Base-by-base conservation (phyloP, 2,329 filamentous ascomycete genomes). In the Claviceps humidiphila region DNA sequence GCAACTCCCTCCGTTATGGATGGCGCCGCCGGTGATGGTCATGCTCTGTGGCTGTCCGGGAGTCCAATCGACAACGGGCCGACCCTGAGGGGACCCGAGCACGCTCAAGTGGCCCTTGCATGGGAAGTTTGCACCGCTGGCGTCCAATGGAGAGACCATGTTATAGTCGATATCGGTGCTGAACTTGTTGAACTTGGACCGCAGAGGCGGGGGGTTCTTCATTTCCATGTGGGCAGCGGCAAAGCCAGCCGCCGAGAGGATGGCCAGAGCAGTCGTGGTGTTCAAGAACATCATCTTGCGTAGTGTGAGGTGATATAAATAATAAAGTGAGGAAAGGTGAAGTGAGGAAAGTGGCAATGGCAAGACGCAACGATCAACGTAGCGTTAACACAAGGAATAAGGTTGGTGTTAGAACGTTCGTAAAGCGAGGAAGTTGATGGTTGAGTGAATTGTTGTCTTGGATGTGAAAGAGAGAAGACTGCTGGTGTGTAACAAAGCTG, bases 91-190 rank as follows among this genome's bases (percentile, higher is more conserved):
- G 40, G 73, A 74, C 59, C 74, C 76, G 30, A 79, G 58, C 47
- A 75, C 68, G 46, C 63, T 64, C 45, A 75, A 71, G 63, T 72
- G 73, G 57, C 82, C 81, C 71, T 89, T 89, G 77, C 87, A 93
- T 7, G 87, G 84, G 65, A 80, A 93, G 67, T 90, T 77, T 54
- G 73, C 72, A 30, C 84, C 83, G 54, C 74, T 70, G 22, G 72
- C 62, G 2, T 68, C 63, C 46, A 93, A 74, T 2, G 87, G 87
- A 16, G 75, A 74, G 37, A 81, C 87, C 71, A 88, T 87, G 59
- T 77, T 78, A 71, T 85, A 88, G 69, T 90, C 85, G 62, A 79
- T 74, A 51, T 75, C 66, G 54, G 62, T 59, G 56, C 70, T 65
- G 60, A 72, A 66, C 43, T 72, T 68, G 68, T 80, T 79, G 64